These are phyloP conservation scores for Monosporascus sp. DNA, from an alignment of 2,329 filamentous ascomycete species.

Conservation along the genomic window DNA sequence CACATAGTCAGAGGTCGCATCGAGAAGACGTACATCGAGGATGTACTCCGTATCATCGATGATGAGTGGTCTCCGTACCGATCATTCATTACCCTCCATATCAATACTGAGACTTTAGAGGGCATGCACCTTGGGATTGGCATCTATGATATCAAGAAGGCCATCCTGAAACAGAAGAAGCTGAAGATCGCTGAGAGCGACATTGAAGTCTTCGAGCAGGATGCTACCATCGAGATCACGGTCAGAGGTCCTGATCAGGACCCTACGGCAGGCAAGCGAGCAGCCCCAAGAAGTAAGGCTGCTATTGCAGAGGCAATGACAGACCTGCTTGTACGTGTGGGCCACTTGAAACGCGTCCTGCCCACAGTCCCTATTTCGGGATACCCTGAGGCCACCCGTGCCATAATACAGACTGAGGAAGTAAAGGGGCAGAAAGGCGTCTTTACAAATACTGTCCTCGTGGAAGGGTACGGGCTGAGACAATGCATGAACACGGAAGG, in stretches of 20 bases:
- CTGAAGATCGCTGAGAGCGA: constrained; percentile 68
- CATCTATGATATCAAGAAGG: constrained; percentile 64
- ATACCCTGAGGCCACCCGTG: constrained; percentile 77
- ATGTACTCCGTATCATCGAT: constrained; percentile 75
- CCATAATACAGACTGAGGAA: constrained; percentile 81
- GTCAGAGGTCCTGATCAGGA: constrained; percentile 54
- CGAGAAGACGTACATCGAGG: constrained; percentile 86
- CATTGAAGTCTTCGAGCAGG: constrained; percentile 49
- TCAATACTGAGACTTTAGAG: constrained; percentile 73
- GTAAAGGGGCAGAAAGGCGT: constrained; percentile 10
- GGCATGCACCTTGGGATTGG: constrained; percentile 77
- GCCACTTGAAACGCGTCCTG: constrained; percentile 76
- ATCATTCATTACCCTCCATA: constrained; percentile 71
- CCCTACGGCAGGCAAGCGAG: constrained; percentile 38
- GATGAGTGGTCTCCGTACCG: constrained; percentile 79
- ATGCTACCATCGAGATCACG: constrained; percentile 64
- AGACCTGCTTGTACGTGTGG: constrained; percentile 71
- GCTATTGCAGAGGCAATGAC: constrained; percentile 47
- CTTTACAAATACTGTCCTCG: constrained; percentile 60
- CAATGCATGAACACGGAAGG: constrained; percentile 92
- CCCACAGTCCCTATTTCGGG: constrained; percentile 84
- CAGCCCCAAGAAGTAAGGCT: constrained; percentile 37
- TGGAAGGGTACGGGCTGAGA: constrained; percentile 89
- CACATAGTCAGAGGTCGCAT: constrained; percentile 88
- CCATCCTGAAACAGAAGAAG: constrained; percentile 77